Percentiles rank a stretch among this genome's conserved stretches.
These are phyloP conservation scores for Cercospora canescens DNA, from an alignment of 2,329 filamentous ascomycete species.

Conservation along the genomic window DNA sequence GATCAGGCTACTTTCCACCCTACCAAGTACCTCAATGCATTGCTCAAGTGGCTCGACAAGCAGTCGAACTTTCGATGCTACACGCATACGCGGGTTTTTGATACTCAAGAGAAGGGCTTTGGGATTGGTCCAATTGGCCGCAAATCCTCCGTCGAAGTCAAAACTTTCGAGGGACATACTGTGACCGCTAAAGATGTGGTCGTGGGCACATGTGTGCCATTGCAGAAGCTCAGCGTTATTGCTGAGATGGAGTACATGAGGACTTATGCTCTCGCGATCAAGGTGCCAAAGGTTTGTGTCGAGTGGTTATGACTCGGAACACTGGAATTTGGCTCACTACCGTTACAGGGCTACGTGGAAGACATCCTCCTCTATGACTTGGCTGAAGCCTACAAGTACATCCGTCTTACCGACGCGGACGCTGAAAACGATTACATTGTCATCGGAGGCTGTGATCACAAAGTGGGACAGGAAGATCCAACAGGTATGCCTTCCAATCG, in stretches of 20 bases:
- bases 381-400: constrained; percentile 57
- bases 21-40: constrained; percentile 55
- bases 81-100: constrained; percentile 52
- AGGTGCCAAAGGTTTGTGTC: constrained; percentile 46
- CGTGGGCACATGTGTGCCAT: constrained; percentile 56
- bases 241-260: constrained; percentile 56
- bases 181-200: constrained; percentile 53
- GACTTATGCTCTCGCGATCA: constrained; percentile 59
- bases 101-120: constrained; percentile 51
- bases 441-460: constrained; percentile 59
- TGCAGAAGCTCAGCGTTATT: constrained; percentile 57
- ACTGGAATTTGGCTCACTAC: neutral
- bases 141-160: constrained; percentile 47
- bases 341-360: constrained; percentile 43
- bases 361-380: constrained; percentile 59
- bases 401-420: constrained; percentile 56
- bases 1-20: constrained; percentile 59
- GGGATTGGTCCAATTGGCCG: constrained; percentile 47
- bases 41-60: constrained; percentile 53
- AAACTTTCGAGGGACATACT: constrained; percentile 49
- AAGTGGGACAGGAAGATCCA: constrained; percentile 54
- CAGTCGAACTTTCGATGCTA: constrained; percentile 57
- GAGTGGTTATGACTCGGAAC: neutral
- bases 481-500: neutral
- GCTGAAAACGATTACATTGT: constrained; percentile 57